Evolutionary conservation across 2,329 filamentous ascomycete species (phyloP), one percentile per base, ranked within the genome.

Genomic region (Chaetomiaceae sp.): DNA sequence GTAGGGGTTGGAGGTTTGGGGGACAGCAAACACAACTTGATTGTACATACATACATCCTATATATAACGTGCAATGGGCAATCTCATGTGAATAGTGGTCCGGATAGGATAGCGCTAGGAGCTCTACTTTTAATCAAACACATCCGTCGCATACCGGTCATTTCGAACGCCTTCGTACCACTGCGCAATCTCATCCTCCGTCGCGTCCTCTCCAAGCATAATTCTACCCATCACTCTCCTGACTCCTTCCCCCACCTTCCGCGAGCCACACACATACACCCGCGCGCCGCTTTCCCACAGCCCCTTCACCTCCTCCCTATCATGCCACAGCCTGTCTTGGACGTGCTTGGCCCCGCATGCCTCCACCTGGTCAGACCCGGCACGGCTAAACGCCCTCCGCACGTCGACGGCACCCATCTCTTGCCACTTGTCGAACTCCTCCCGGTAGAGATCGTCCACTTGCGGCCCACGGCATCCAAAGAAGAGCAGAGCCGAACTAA

Each of bases 401-500:
- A 89, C 75, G 1, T 77, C 73, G 0, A 89, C 82, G 0, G 77
- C 82, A 2, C 85, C 85, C 0, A 73, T 63, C 1, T 64, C 57
- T 61, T 83, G 75, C 86, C 86, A 90, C 6, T 63, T 65, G 13
- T 75, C 73, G 3, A 87, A 67, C 57, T 83, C 78, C 0, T 78
- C 75, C 0, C 73, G 68, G 67, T 88, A 88, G 0, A 88, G 63
- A 36, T 81, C 74, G 58, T 88, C 85, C 11, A 70, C 65, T 0
- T 71, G 73, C 1, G 77, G 75, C 5, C 71, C 64, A 13, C 80
- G 78, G 64, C 83, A 87, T 5, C 85, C 85, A 59, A 81, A 76
- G 71, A 86, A 86, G 1, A 88, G 72, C n/a, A 87, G 57, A 0
- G 83, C 81, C 0, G 78, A 80, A 0, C 81, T 84, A 0, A 87